A percentile compares a stretch with the other conserved stretches of the same genome.
These are phyloP conservation scores for Entomortierella lignicola DNA, from an alignment of 192 early-diverging fungal genomes.

Conservation along the genomic window DNA sequence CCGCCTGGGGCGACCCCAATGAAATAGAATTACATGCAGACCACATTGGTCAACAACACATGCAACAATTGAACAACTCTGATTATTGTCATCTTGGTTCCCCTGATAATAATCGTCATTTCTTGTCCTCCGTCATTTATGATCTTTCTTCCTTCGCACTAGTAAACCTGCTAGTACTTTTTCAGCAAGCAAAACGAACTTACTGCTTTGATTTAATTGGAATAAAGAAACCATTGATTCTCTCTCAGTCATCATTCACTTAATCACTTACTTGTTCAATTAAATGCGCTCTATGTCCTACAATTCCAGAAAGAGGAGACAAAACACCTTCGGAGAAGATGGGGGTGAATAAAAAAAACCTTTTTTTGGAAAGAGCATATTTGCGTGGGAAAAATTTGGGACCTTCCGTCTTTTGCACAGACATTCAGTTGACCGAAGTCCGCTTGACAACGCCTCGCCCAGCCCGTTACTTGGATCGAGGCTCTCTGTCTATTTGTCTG, in stretches of 20 bases:
- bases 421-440: neutral
- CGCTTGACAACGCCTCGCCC: neutral
- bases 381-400: slow-evolving; percentile 2
- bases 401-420: neutral
- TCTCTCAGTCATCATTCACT: neutral
- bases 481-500: too few species aligned
- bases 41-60: too few species aligned
- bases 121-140: too few species aligned
- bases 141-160: too few species aligned
- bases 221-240: neutral
- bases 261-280: neutral
- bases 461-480: too few species aligned
- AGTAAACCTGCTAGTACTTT: too few species aligned
- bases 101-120: too few species aligned
- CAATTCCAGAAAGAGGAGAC: neutral
- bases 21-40: neutral
- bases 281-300: neutral
- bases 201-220: too few species aligned
- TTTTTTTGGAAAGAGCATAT: neutral
- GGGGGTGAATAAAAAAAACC: neutral
- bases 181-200: too few species aligned
- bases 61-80: too few species aligned
- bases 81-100: too few species aligned
- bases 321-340: neutral
- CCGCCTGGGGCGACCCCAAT: too few species aligned